phyloP scores from a whole-genome alignment of 495 filamentous ascomycete species.

The Xylaria bambusicola region DNA sequence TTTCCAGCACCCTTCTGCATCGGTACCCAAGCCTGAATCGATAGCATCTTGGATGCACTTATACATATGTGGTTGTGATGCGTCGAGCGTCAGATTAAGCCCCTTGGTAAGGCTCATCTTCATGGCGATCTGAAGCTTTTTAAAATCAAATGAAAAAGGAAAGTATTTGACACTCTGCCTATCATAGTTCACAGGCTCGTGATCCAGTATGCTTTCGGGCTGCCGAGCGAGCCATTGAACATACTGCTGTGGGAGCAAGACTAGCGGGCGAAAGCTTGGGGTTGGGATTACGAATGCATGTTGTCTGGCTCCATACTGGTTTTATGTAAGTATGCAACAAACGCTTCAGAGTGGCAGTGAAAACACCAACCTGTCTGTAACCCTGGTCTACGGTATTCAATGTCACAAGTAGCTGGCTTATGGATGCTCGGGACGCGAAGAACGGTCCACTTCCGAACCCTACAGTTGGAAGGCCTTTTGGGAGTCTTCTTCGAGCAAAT shows the following conservation, averaged over 20 bases:
- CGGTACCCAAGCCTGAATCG: conserved; percentile 3
- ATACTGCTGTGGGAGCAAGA: conserved; percentile 9
- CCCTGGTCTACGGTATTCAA: conserved; percentile 3
- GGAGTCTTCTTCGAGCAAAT: neutral
- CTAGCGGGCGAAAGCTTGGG: conserved; percentile 3
- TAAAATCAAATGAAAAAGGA: neutral
- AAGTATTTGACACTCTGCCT: conserved; percentile 3
- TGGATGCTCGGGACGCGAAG: neutral
- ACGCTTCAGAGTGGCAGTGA: no score
- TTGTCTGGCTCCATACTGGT: conserved; percentile 1
- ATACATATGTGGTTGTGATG: conserved; percentile 14
- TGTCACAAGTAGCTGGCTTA: neutral
- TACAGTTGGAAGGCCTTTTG: neutral
- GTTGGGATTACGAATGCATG: conserved; percentile 3
- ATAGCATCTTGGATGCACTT: conserved; percentile 3
- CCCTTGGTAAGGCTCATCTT: neutral
- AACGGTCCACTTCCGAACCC: neutral
- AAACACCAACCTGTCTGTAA: conserved; percentile 1
- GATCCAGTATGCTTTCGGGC: neutral
- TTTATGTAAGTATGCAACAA: neutral
- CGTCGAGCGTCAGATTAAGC: conserved; percentile 5
- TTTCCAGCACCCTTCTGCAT: neutral
- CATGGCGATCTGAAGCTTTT: neutral
- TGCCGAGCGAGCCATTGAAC: conserved; percentile 7
- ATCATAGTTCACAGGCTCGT: neutral